Percentiles rank a stretch among this genome's conserved stretches.
Conservation (phyloP, 2,329 filamentous ascomycete genomes). For the Macrophomina pseudophaseolina region DNA sequence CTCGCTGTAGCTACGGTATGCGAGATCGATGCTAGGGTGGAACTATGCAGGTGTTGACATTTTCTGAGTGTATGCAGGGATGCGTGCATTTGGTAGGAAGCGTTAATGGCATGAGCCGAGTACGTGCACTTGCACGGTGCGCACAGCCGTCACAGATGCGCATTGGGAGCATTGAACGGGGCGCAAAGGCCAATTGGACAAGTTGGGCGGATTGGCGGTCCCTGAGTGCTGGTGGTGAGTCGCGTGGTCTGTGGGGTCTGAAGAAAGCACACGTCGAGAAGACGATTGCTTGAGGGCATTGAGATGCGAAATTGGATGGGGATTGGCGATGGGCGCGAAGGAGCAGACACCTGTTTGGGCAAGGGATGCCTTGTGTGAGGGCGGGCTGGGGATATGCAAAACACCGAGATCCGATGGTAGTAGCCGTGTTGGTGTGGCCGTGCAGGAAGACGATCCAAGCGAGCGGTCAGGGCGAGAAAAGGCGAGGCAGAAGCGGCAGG, state of each 20-base stretch:
- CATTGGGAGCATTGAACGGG: not conserved
- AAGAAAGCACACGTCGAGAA: not conserved
- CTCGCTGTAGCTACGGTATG: constrained; percentile 14
- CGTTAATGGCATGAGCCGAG: not conserved
- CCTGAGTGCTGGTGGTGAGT: not conserved
- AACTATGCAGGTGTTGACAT: constrained; percentile 10
- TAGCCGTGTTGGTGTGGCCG: not conserved
- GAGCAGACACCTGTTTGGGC: constrained; percentile 3
- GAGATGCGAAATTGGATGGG: not conserved
- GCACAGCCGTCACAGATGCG: not conserved
- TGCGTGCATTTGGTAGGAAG: not conserved
- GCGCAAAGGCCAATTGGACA: not conserved
- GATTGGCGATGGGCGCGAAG: not conserved
- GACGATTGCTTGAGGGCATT: not conserved
- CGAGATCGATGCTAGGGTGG: constrained; percentile 20
- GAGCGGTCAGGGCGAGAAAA: not conserved
- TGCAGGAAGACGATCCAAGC: not conserved
- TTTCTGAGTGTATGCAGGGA: constrained; percentile 15
- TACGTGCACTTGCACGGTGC: not conserved
- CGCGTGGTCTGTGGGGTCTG: constrained; percentile 14
- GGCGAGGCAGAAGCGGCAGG: not conserved
- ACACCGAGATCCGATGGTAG: constrained; percentile 12
- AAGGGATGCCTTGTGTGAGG: constrained; percentile 1
- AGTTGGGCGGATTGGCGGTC: not conserved
- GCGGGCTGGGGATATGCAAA: not conserved